A percentile compares a stretch with the other conserved stretches of the same genome.
phyloP scores from a whole-genome alignment of 805 yeast genomes.

The Deakozyma indianensis region DNA sequence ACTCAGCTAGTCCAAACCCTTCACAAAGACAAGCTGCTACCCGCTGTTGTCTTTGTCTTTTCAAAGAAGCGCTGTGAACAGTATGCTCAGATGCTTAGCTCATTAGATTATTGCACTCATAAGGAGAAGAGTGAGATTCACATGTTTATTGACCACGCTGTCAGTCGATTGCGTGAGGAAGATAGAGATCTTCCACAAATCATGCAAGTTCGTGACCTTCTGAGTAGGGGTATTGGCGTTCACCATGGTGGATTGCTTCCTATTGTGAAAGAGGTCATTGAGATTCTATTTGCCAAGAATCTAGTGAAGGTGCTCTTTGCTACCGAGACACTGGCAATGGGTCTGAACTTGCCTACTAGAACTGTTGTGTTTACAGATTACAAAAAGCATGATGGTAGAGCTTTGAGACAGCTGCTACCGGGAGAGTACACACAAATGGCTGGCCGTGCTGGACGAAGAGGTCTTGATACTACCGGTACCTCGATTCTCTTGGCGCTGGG shows the following conservation, averaged over 20 bases:
- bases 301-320: conserved; percentile 86
- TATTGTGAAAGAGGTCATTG: conserved; percentile 85
- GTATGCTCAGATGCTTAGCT: conserved; percentile 63
- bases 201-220: conserved; percentile 60
- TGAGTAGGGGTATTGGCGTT: conserved; percentile 85
- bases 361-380: conserved; percentile 83
- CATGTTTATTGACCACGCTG: conserved; percentile 84
- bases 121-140: conserved; percentile 82
- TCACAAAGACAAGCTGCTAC: conserved; percentile 55
- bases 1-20: conserved; percentile 54
- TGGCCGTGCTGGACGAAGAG: conserved; percentile 97
- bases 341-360: conserved; percentile 88
- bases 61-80: conserved; percentile 90
- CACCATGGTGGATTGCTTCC: conserved; percentile 93
- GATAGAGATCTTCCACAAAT: conserved; percentile 93
- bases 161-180: conserved; percentile 74
- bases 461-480: conserved; percentile 84
- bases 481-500: conserved; percentile 71
- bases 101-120: conserved; percentile 69
- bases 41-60: conserved; percentile 87
- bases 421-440: conserved; percentile 99
- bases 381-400: conserved; percentile 82
- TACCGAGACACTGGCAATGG: conserved; percentile 98
- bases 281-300: conserved; percentile 76
- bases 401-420: conserved; percentile 68